Evolutionary conservation across 129 eudicot genomes (phyloP), one percentile per base, ranked within the genome.

Genomic region (Flaveria brownii): DNA sequence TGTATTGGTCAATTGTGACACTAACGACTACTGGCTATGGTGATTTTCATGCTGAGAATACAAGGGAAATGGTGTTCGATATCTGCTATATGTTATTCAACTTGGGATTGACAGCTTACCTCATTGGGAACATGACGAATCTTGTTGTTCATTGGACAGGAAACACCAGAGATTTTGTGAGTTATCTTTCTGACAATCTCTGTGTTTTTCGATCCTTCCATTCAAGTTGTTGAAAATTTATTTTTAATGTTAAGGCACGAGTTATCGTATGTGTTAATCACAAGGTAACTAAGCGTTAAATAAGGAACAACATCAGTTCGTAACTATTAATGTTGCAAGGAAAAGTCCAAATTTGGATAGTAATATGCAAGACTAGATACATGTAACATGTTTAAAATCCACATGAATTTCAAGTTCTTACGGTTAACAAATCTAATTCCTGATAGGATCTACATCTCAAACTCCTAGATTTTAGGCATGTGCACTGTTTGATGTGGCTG

Each of bases 41-140:
- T 13, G 99, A 94, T 68, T 71, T 94, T 51, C 99, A 94, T 78
- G 92, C 99, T 7, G 89, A 81, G 69, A 94, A 94, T 73, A 13
- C 96, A 68, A 72, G 93, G 71, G 99, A 94, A 85, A 94, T 94
- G 99, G 41, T 94, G 67, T 94, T 94, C 61, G 90, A 74, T 73
- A 89, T 91, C 72, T 85, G 81, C 73, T 94, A 89, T 77, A 89
- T 91, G 97, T 74, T 95, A 18, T 95, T 95, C 85, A 91, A 94
- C 82, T 74, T 91, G 71, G 97, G 97, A 64, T 80, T 94, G 67
- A 94, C 99, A 13, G 87, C 99, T 11, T 94, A 94, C 91, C 84
- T 94, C 77, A 94, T 94, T 46, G 99, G 99, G 17, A 94, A 94
- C 85, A 94, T 94, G 99, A 94, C 99, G 2, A 91, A 94, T 79